Percentiles rank a stretch among this genome's conserved stretches.
These are phyloP conservation scores for Nitzschia sp. DNA, from an alignment of 108 stramenopile species.

Conservation along the genomic window DNA sequence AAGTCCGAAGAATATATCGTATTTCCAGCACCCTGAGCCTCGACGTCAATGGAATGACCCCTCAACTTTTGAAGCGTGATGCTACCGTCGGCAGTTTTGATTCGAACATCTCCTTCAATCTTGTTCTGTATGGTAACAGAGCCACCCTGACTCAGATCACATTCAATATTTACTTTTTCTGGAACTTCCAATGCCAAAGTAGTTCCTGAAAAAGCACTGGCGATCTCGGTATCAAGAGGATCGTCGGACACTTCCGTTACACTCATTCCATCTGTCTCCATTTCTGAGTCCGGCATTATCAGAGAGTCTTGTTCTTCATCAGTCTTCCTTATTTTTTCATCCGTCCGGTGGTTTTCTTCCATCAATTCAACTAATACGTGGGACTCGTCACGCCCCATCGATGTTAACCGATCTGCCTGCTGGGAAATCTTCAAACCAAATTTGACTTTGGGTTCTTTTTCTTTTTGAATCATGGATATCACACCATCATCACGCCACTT, in stretches of 20 bases:
- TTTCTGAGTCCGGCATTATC: not conserved
- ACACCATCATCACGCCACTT: constrained; percentile 65
- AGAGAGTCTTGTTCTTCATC: not conserved
- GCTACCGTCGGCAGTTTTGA: constrained; percentile 51
- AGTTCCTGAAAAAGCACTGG: not conserved
- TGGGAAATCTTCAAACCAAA: constrained; percentile 16
- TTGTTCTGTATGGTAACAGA: constrained; percentile 55
- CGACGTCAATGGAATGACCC: constrained; percentile 60
- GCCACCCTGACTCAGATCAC: constrained; percentile 48
- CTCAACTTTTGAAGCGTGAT: constrained; percentile 67
- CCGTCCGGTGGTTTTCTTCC: not conserved
- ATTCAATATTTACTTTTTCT: constrained; percentile 72
- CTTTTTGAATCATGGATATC: constrained; percentile 27
- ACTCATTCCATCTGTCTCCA: not conserved
- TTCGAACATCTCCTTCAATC: constrained; percentile 71
- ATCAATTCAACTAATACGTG: constrained; percentile 39
- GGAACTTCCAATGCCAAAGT: constrained; percentile 58
- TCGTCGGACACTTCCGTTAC: not conserved
- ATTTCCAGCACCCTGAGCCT: constrained; percentile 15
- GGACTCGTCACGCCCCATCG: constrained; percentile 40
- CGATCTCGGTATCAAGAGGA: not conserved
- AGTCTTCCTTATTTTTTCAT: constrained; percentile 3
- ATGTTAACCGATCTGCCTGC: constrained; percentile 31
- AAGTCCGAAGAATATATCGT: constrained; percentile 53
- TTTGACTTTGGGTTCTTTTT: not conserved